A percentile compares a stretch with the other conserved stretches of the same genome.
These are phyloP conservation scores for Aspergillus conjunctus DNA, from an alignment of 495 filamentous ascomycete genomes.

Conservation along the genomic window DNA sequence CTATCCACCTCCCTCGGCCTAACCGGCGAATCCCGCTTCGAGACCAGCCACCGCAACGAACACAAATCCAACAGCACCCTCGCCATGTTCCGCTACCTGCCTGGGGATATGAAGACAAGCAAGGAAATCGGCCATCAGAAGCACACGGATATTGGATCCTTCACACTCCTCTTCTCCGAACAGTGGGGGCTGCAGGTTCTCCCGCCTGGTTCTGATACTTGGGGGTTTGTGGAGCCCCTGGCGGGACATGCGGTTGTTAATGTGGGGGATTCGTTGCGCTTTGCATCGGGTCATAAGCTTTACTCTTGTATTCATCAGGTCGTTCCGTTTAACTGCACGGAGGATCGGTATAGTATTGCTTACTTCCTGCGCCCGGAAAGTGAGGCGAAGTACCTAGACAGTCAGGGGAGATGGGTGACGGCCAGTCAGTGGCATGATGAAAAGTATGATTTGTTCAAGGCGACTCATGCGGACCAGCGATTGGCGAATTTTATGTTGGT, in stretches of 20 bases:
- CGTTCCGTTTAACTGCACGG: slow-evolving; percentile 37
- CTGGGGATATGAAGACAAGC: slow-evolving; percentile 1
- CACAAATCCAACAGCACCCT: slow-evolving; percentile 15
- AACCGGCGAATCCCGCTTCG: slow-evolving; percentile 6
- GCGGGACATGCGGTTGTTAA: slow-evolving; percentile 55
- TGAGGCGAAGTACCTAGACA: slow-evolving; percentile 53
- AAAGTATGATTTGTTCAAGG: slow-evolving; percentile 54
- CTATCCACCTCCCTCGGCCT: slow-evolving; percentile 9
- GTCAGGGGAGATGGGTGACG: slow-evolving; percentile 49
- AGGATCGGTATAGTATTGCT: slow-evolving; percentile 58
- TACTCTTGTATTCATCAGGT: slow-evolving; percentile 59
- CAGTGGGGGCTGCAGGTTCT: slow-evolving; percentile 61
- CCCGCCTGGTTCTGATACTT: slow-evolving; percentile 45
- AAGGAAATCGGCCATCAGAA: slow-evolving; percentile 48
- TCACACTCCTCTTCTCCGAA: slow-evolving; percentile 58
- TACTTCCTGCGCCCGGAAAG: slow-evolving; percentile 60
- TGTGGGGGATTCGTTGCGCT: slow-evolving; percentile 60
- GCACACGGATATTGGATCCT: slow-evolving; percentile 61
- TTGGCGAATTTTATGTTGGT: slow-evolving; percentile 17
- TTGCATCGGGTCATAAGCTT: slow-evolving; percentile 50
- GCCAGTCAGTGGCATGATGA: slow-evolving; percentile 58
- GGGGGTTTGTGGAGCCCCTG: slow-evolving; percentile 55
- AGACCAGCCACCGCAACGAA: slow-evolving; percentile 12
- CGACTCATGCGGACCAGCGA: slow-evolving; percentile 20
- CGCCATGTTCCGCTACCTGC: slow-evolving; percentile 16